Percentiles rank a stretch among this genome's conserved stretches.
Conservation (phyloP, 1,284 basidiomycete genomes). For the Phellopilus nigrolimitatus region DNA sequence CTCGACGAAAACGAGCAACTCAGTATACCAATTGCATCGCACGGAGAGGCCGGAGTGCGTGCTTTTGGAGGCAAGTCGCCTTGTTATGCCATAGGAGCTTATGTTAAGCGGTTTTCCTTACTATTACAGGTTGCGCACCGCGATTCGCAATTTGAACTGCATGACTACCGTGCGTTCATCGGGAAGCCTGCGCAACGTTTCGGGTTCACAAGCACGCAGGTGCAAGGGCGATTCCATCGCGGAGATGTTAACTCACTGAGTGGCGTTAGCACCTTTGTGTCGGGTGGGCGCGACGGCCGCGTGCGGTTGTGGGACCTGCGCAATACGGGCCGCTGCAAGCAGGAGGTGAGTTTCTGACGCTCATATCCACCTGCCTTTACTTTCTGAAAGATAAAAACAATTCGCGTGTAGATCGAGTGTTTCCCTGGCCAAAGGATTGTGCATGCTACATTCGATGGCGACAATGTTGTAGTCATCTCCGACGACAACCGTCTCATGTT, state of each 20-base stretch:
- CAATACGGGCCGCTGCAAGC: slow-evolving; percentile 28
- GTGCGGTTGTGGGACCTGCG: slow-evolving; percentile 48
- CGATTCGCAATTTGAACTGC: slow-evolving; percentile 49
- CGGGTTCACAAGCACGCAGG: slow-evolving; percentile 35
- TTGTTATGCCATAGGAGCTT: slow-evolving; percentile 2
- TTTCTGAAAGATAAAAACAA: neutral
- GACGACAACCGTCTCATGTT: slow-evolving; percentile 27
- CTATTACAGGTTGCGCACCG: slow-evolving; percentile 43
- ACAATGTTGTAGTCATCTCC: slow-evolving; percentile 34
- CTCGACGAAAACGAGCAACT: slow-evolving; percentile 39
- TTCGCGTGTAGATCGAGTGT: slow-evolving; percentile 31
- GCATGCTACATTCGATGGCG: slow-evolving; percentile 33
- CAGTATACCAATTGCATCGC: slow-evolving; percentile 40
- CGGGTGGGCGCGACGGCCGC: slow-evolving; percentile 39
- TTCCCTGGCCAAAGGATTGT: slow-evolving; percentile 35
- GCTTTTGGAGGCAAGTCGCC: slow-evolving; percentile 38
- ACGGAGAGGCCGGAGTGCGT: slow-evolving; percentile 35
- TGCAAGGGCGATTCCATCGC: slow-evolving; percentile 41
- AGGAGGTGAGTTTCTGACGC: slow-evolving; percentile 27
- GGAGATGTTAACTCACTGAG: slow-evolving; percentile 32
- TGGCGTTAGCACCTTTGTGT: slow-evolving; percentile 35
- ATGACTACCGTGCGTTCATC: slow-evolving; percentile 39
- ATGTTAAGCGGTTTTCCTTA: neutral
- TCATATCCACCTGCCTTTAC: neutral
- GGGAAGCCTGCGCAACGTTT: slow-evolving; percentile 37